Base-by-base conservation (phyloP, 2,329 filamentous ascomycete species). In the Aspergillus sp. region DNA sequence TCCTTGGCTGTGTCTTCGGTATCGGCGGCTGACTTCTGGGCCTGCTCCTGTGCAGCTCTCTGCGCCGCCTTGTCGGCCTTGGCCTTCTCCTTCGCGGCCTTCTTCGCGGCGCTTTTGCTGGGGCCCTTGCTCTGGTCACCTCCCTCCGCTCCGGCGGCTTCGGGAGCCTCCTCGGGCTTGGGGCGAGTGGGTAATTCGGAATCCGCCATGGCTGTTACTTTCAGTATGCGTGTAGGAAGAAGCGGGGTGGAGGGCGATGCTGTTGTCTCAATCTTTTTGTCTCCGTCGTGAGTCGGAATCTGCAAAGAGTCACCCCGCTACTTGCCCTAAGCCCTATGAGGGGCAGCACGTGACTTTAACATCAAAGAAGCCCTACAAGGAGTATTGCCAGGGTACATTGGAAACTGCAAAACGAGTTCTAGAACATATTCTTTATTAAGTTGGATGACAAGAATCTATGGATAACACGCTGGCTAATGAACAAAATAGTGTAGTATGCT, bases 21-120 rank as follows among this genome's bases (percentile, higher is more conserved):
- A 49, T 83, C 79, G 41, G 76, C 78, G 32, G 80, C 78, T 32
- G 81, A 82, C 52, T 82, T 81, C 49, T 81, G 79, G 39, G 80
- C 80, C 51, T 85, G 85, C 62, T 86, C 85, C 61, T 85, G 83
- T 57, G 88, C 85, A n/a, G 83, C 85, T 44, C 68, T 82, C 72
- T 65, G 79, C 65, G 60, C 76, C 40, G 85, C 85, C 70, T 94
- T 94, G 64, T 82, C 77, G 8, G 85, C 86, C 70, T 94, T 90
- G 66, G 91, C 90, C 73, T 89, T 89, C 29, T 90, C 87, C 73
- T 94, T 94, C 58, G 86, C 85, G 41, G 86, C 83, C 74, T 94
- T 94, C 74, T 94, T 94, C 54, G 85, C 72, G 10, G 82, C 88
- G 69, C 83, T 90, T 73, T 94, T 90, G 51, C 84, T 88, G 38